Base-by-base conservation (phyloP, 148 eudicot genomes). In the Spergularia marina region DNA sequence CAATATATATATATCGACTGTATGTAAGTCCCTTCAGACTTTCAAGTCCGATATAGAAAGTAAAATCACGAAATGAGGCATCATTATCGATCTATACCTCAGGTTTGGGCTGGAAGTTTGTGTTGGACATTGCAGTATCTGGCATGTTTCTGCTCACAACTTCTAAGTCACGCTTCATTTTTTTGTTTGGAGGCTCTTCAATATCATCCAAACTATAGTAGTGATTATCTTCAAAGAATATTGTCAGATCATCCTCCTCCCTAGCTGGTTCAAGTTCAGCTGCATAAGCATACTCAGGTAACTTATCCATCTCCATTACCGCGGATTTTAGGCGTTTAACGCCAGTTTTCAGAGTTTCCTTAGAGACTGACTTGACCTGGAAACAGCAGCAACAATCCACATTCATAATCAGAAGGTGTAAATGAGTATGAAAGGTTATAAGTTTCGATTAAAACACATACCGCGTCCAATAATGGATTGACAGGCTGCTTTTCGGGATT, bases 291-390 rank as follows among this genome's bases (percentile, higher is more conserved):
- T 40, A 40, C 12, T 63, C 83, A 1, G 83, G 65, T 56, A 79
- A 12, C 47, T 77, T 30, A 68, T 83, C 86, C 54, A 55, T 68
- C 34, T 66, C 67, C 55, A 4, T 61, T 30, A 77, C 23, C 57
- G 74, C 84, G 10, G 79, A 63, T 14, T 15, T 30, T 21, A 85
- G 83, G 53, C 82, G 86, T 52, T 58, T 36, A 51, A 76, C 15
- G 17, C 88, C 59, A 57, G 79, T 47, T 5, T 10, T 23, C 9
- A 85, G 73, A 36, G 79, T 82, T 77, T 54, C 71, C 18, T 68
- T 65, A 69, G 88, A 81, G 21, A 72, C 41, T 25, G 79, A 54
- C 72, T 75, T 68, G 10, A 86, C 83, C 89, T 86, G 79, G 36
- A 81, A 81, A 53, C 52, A 18, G 61, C 34, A 71, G 75, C 20